Base-by-base conservation (phyloP, 2,329 filamentous ascomycete species). In the Lachnellula occidentalis region DNA sequence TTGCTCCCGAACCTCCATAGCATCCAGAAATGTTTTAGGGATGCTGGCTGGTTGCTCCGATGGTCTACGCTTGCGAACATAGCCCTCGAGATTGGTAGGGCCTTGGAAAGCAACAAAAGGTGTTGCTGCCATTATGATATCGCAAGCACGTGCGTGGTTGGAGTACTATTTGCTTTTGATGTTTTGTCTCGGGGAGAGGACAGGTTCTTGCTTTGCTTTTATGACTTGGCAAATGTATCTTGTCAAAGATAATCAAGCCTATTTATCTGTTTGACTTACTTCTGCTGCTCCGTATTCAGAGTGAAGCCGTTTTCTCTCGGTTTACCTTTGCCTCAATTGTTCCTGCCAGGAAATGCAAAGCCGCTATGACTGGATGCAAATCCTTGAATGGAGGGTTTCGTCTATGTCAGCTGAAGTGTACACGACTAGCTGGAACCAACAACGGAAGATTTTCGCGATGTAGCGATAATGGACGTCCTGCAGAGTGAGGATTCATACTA, bases 1-100 rank as follows among this genome's bases (percentile, higher is more conserved):
- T 17, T 70, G 65, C 57, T 81, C 74, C 36, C 85, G 80, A 43
- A 87, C 78, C 50, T 73, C 70, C 82, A 87, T 85, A 58, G 81
- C 81, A 61, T 86, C 81, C 47, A 79, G 70, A 70, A 90, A 89
- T 41, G 75, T 64, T 31, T 71, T 66, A 0, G 85, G 80, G 58
- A 83, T 71, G 27, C 68, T 65, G 1, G 68, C 19, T 1, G 73
- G 68, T 62, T 85, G 81, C 52, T 72, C 60, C 11, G 73, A 65
- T n/a, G 72, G 67, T 1, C 72, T 67, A 7, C 65, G 65, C 12
- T 65, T 70, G 34, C 68, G 67, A 61, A 76, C 69, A 67, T 78
- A 83, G 15, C 69, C 72, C 51, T 75, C 73, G 19, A 82, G 75
- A 60, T 74, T 74, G 47, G 70, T 72, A 43, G 80, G 80, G 64